Percentiles rank a stretch among this genome's conserved stretches.
phyloP scores from a whole-genome alignment of 2,329 filamentous ascomycete species.

The Xylaria sp. region DNA sequence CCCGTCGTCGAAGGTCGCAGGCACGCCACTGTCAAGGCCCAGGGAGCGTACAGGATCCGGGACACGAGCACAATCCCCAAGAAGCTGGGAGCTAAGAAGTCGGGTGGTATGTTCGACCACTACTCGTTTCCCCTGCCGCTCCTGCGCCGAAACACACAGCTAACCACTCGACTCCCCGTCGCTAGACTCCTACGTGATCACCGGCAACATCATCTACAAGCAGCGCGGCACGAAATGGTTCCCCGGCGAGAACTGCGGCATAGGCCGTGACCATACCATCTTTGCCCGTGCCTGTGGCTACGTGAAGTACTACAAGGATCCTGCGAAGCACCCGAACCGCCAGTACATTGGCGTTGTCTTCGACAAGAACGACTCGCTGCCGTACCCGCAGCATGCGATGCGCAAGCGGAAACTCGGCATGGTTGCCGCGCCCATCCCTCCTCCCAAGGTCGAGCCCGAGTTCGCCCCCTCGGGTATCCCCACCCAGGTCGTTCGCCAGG shows the following conservation, averaged over 20 bases:
- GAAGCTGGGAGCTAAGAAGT: constrained; percentile 90
- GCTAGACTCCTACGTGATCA: constrained; percentile 82
- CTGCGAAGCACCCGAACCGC: constrained; percentile 70
- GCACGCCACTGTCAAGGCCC: constrained; percentile 56
- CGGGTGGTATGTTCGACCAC: constrained; percentile 59
- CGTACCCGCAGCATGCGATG: constrained; percentile 67
- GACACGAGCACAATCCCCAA: constrained; percentile 61
- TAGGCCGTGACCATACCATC: constrained; percentile 95
- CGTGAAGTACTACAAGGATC: constrained; percentile 95
- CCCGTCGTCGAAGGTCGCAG: constrained; percentile 45
- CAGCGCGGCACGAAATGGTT: constrained; percentile 94
- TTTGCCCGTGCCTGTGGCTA: constrained; percentile 81
- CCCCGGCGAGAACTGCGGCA: constrained; percentile 89
- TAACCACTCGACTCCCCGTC: neutral
- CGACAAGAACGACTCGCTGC: constrained; percentile 73
- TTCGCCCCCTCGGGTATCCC: constrained; percentile 49
- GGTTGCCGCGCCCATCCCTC: constrained; percentile 47
- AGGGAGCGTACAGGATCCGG: constrained; percentile 62
- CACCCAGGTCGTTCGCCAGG: constrained; percentile 39
- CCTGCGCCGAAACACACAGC: neutral
- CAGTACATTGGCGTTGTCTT: constrained; percentile 95
- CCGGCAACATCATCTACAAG: constrained; percentile 96
- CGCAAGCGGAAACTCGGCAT: constrained; percentile 72
- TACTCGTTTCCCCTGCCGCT: neutral
- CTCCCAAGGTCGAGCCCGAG: constrained; percentile 32